Percentiles rank a stretch among this genome's conserved stretches.
These are phyloP conservation scores for Lactarius tabidus DNA, from an alignment of 768 basidiomycete genomes.

Conservation along the genomic window DNA sequence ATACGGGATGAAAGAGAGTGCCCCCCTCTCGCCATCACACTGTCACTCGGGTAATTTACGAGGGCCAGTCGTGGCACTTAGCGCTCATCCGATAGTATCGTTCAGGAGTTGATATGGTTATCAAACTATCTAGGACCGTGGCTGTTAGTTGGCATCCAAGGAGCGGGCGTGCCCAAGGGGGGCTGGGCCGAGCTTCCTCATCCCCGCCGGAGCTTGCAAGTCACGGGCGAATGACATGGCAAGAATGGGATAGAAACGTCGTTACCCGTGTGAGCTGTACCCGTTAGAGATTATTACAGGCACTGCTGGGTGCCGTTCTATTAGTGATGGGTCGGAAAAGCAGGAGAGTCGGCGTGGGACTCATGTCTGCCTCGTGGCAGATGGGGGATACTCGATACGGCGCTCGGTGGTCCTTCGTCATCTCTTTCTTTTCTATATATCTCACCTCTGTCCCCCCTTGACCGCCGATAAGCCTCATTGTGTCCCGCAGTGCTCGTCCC, in stretches of 20 bases:
- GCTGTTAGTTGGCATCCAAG: neutral
- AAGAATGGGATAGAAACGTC: neutral
- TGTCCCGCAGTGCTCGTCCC: conserved; percentile 11
- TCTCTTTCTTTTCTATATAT: conserved; percentile 16
- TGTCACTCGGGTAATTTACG: conserved; percentile 1
- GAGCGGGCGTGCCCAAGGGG: conserved; percentile 2
- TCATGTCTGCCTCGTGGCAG: conserved; percentile 20
- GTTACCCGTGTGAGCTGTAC: neutral
- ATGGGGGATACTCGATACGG: conserved; percentile 15
- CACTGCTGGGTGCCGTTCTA: neutral
- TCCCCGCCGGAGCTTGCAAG: conserved; percentile 13
- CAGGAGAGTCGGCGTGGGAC: conserved; percentile 1
- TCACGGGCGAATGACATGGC: neutral
- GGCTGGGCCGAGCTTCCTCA: conserved; percentile 2
- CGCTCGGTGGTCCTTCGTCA: conserved; percentile 13
- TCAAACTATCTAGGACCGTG: conserved; percentile 8
- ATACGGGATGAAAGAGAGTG: neutral
- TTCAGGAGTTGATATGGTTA: conserved; percentile 15
- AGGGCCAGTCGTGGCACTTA: conserved; percentile 11
- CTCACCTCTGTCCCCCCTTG: conserved; percentile 9
- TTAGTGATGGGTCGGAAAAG: neutral
- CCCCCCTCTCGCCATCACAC: conserved; percentile 6
- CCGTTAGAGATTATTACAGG: neutral
- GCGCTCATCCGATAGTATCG: conserved; percentile 16
- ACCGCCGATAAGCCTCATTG: conserved; percentile 16